A percentile compares a stretch with the other conserved stretches of the same genome.
Conservation (phyloP, 352 stramenopile species). For the Phytopythium vexans region DNA sequence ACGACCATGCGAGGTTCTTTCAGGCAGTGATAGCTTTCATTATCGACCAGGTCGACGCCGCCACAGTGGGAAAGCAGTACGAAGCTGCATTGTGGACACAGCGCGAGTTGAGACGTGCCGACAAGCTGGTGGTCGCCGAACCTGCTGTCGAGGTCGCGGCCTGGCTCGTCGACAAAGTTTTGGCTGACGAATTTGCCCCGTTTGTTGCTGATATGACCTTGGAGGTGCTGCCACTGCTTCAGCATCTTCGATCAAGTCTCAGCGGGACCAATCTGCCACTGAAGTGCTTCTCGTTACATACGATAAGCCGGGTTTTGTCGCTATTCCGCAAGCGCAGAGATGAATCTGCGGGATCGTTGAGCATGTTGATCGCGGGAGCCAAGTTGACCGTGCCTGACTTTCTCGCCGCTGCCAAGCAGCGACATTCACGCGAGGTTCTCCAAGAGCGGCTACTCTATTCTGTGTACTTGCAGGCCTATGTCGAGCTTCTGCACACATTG, state of each 20-base stretch:
- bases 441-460: slow-evolving; percentile 69
- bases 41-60: slow-evolving; percentile 59
- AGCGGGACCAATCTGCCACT: slow-evolving; percentile 53
- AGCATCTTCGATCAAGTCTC: slow-evolving; percentile 27
- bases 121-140: slow-evolving; percentile 44
- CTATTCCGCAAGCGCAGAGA: neutral
- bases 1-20: neutral
- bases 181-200: slow-evolving; percentile 9
- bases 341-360: neutral
- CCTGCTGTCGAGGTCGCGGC: slow-evolving; percentile 73
- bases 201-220: neutral
- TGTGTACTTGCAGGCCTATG: slow-evolving; percentile 62
- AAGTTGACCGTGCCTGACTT: slow-evolving; percentile 32
- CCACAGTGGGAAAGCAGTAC: slow-evolving; percentile 38
- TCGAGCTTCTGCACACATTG: slow-evolving; percentile 52
- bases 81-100: slow-evolving; percentile 81
- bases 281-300: slow-evolving; percentile 52
- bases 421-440: slow-evolving; percentile 47
- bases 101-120: slow-evolving; percentile 43
- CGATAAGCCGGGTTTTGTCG: slow-evolving; percentile 42
- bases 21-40: neutral
- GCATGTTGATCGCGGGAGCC: neutral
- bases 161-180: slow-evolving; percentile 60
- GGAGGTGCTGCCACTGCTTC: slow-evolving; percentile 9
- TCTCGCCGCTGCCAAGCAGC: slow-evolving; percentile 39